A percentile compares a stretch with the other conserved stretches of the same genome.
Conservation (phyloP, 1,284 basidiomycete genomes). For the Hemileia vastatrix region DNA sequence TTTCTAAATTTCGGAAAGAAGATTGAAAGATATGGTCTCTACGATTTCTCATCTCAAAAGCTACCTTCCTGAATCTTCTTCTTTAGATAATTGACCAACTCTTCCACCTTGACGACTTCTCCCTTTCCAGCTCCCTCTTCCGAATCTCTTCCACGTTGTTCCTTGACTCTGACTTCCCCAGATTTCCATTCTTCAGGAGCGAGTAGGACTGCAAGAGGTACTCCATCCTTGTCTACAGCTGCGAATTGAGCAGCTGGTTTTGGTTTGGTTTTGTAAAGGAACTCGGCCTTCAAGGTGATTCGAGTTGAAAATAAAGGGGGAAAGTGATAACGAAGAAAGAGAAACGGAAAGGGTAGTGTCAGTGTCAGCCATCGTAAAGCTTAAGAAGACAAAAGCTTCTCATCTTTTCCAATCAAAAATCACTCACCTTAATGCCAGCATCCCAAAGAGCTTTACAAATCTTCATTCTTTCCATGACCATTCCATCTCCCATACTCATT, state of each 20-base stretch:
- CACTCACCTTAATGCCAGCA: slow-evolving; percentile 70
- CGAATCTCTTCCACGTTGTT: slow-evolving; percentile 74
- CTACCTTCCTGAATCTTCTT: too few species aligned
- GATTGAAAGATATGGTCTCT: too few species aligned
- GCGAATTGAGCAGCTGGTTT: slow-evolving; percentile 70
- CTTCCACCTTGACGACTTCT: slow-evolving; percentile 55
- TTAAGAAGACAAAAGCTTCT: not conserved
- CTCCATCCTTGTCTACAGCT: slow-evolving; percentile 79
- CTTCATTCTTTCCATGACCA: slow-evolving; percentile 73
- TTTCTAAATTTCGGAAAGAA: too few species aligned
- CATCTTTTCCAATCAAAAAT: not conserved
- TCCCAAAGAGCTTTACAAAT: slow-evolving; percentile 76
- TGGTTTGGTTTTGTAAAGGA: slow-evolving; percentile 81
- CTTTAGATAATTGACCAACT: slow-evolving; percentile 60
- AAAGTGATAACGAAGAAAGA: not conserved
- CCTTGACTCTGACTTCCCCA: slow-evolving; percentile 80
- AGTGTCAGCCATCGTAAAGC: not conserved
- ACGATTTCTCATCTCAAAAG: too few species aligned
- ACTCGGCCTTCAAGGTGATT: slow-evolving; percentile 61
- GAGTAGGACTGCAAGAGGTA: slow-evolving; percentile 81
- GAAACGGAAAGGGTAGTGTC: slow-evolving; percentile 2
- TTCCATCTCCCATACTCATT: slow-evolving; percentile 79
- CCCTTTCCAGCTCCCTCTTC: slow-evolving; percentile 57
- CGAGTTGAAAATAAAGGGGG: too few species aligned
- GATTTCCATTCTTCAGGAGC: slow-evolving; percentile 74